phyloP scores from a whole-genome alignment of 371 early-diverging fungal genomes.

The Mucor mucedo region DNA sequence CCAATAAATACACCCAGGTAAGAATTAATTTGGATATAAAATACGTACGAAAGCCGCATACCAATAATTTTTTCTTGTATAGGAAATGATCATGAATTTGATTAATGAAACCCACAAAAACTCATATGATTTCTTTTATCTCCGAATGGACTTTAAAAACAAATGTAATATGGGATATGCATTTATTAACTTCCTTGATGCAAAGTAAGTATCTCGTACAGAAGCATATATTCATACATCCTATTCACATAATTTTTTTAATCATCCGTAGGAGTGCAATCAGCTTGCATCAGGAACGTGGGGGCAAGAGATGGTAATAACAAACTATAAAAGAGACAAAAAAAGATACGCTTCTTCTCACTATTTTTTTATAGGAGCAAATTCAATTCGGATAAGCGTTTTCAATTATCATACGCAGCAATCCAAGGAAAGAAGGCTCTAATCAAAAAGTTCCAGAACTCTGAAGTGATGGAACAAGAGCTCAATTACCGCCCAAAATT shows the following conservation, averaged over 20 bases:
- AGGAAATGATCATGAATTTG: too few species aligned
- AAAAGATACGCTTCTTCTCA: too few species aligned
- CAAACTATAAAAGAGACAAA: too few species aligned
- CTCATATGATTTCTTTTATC: constrained; percentile 85
- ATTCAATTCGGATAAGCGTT: constrained; percentile 58
- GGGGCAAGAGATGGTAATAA: constrained; percentile 63
- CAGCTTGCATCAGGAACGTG: constrained; percentile 74
- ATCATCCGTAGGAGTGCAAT: constrained; percentile 53
- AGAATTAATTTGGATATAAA: background rate
- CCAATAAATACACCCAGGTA: constrained; percentile 35
- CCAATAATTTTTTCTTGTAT: constrained; percentile 31
- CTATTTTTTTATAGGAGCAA: too few species aligned
- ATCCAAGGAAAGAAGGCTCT: constrained; percentile 85
- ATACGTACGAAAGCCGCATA: constrained; percentile 65
- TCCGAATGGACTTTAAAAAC: constrained; percentile 93
- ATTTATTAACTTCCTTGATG: constrained; percentile 85
- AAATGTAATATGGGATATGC: constrained; percentile 90
- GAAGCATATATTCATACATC: constrained; percentile 37
- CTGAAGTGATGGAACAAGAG: constrained; percentile 78
- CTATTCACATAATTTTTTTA: background rate
- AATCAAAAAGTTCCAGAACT: constrained; percentile 88
- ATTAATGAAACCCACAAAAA: too few species aligned
- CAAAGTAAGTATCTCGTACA: constrained; percentile 41
- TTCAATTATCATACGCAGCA: constrained; percentile 87
- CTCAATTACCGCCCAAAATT: constrained; percentile 78